A percentile compares a stretch with the other conserved stretches of the same genome.
Conservation (phyloP, 768 basidiomycete species). For the Boletus patriciae region DNA sequence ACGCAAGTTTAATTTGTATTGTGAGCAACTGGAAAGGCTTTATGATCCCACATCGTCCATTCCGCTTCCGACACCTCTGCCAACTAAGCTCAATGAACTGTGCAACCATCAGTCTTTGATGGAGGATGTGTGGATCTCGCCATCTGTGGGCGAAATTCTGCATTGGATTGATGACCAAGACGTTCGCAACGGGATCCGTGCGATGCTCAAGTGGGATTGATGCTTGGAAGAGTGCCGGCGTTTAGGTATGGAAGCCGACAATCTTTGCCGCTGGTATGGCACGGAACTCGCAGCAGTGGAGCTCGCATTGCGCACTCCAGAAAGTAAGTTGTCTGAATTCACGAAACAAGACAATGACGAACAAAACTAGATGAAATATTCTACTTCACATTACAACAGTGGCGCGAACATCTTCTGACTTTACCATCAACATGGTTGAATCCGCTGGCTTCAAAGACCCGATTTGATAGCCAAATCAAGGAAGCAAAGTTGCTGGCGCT, state of each 20-base stretch:
- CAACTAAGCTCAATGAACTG: constrained; percentile 28
- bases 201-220: constrained; percentile 28
- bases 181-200: constrained; percentile 33
- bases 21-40: background rate
- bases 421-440: no score
- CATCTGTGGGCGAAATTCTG: background rate
- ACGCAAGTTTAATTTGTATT: constrained; percentile 30
- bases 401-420: no score
- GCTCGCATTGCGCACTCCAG: background rate
- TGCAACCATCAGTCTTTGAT: constrained; percentile 25
- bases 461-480: no score
- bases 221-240: constrained; percentile 33
- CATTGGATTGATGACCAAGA: constrained; percentile 36
- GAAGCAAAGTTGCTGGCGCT: no score
- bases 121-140: constrained; percentile 32
- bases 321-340: no score
- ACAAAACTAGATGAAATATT: no score
- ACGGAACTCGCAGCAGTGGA: constrained; percentile 31
- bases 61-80: constrained; percentile 35
- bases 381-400: no score
- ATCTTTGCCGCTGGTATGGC: constrained; percentile 38
- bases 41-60: constrained; percentile 22
- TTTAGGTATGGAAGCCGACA: constrained; percentile 32
- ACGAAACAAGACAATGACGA: no score
- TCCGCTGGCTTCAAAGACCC: no score